Evolutionary conservation across 805 yeast genomes (phyloP).

Genomic region (Metschnikowia gelsemii): DNA sequence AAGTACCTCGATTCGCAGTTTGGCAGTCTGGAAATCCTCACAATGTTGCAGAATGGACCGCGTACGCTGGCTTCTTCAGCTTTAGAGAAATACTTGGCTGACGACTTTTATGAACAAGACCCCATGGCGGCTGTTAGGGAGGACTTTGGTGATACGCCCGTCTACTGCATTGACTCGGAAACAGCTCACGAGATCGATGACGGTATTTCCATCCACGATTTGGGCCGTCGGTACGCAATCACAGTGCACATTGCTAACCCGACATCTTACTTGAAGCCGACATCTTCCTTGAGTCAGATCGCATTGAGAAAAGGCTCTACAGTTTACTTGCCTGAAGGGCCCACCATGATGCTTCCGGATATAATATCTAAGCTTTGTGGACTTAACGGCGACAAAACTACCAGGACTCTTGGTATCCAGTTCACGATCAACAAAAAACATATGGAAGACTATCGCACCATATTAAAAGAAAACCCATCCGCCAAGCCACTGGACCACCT

Average conservation of each 20-base stretch:
- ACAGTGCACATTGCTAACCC: slow-evolving; percentile 89
- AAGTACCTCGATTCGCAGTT: slow-evolving; percentile 26
- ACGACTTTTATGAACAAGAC: slow-evolving; percentile 28
- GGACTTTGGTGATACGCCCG: slow-evolving; percentile 47
- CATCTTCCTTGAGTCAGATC: slow-evolving; percentile 44
- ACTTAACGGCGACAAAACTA: slow-evolving; percentile 42
- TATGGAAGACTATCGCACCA: slow-evolving; percentile 23
- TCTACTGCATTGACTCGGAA: slow-evolving; percentile 81
- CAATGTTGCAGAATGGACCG: neutral
- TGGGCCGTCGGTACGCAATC: slow-evolving; percentile 37
- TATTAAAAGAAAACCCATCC: neutral
- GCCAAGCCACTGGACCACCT: slow-evolving; percentile 5
- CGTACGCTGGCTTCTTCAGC: neutral
- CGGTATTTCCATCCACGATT: slow-evolving; percentile 65
- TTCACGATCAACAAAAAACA: slow-evolving; percentile 24
- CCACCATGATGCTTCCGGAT: slow-evolving; percentile 69
- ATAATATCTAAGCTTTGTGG: slow-evolving; percentile 52
- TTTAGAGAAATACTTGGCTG: neutral
- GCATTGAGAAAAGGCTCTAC: slow-evolving; percentile 67
- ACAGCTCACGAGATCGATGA: slow-evolving; percentile 92
- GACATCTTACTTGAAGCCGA: slow-evolving; percentile 54
- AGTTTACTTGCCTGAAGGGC: slow-evolving; percentile 67
- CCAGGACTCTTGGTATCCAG: slow-evolving; percentile 46
- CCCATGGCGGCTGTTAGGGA: slow-evolving; percentile 33
- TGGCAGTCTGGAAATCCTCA: neutral